These are phyloP conservation scores for Coccomyxa subellipsoidea DNA, from an alignment of 163 green algal species.

Conservation along the genomic window DNA sequence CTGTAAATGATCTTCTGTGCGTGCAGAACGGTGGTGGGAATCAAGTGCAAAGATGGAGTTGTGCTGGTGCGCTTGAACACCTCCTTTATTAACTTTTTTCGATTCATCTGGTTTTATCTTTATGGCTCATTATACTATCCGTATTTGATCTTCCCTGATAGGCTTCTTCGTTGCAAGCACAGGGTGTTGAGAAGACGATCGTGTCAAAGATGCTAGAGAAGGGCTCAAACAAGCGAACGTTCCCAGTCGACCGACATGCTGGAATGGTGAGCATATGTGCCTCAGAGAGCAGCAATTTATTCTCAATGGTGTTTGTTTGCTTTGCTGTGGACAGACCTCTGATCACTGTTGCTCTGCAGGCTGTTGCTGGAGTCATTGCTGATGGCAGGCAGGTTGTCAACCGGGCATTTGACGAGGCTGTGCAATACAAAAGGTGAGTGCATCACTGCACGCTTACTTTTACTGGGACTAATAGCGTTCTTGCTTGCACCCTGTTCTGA, in stretches of 20 bases:
- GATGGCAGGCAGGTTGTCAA: conserved; percentile 90
- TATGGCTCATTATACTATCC: no score
- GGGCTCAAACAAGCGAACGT: conserved; percentile 87
- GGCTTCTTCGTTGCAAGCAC: no score
- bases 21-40: conserved; percentile 86
- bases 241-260: conserved; percentile 84
- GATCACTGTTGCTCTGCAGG: conserved; percentile 35
- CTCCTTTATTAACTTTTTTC: no score
- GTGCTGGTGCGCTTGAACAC: conserved; percentile 91
- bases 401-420: conserved; percentile 74
- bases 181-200: conserved; percentile 96
- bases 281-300: no score
- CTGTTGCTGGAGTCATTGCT: conserved; percentile 77
- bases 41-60: conserved; percentile 95
- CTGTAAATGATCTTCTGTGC: background rate
- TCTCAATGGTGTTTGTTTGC: no score
- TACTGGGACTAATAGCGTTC: no score
- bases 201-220: conserved; percentile 95
- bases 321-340: background rate
- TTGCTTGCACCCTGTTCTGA: no score
- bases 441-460: no score
- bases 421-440: conserved; percentile 78
- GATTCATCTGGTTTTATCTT: no score
- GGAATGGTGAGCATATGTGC: conserved; percentile 66
- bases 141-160: no score